These are phyloP conservation scores for Hypomyces rosellus DNA, from an alignment of 2,329 filamentous ascomycete species.

Conservation along the genomic window DNA sequence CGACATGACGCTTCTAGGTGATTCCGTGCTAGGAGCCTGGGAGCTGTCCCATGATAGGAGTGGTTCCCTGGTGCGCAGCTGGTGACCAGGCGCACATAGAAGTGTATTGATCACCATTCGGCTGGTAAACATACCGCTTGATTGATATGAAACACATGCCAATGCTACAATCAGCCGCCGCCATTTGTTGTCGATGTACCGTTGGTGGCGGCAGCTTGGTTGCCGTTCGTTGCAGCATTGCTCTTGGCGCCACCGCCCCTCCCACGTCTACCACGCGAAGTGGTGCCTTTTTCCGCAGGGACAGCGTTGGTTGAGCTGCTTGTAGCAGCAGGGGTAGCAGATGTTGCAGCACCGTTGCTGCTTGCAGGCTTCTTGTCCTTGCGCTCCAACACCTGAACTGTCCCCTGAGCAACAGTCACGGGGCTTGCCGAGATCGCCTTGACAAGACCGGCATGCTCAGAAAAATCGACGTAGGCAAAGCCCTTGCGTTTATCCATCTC, in stretches of 20 bases:
- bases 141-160: too few relatives aligned
- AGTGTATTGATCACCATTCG: too few relatives aligned
- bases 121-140: too few relatives aligned
- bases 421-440: constrained; percentile 79
- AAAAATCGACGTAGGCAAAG: constrained; percentile 89
- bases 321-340: constrained; percentile 16
- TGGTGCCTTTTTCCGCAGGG: constrained; percentile 23
- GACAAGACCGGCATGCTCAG: constrained; percentile 61
- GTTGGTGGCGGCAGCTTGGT: constrained; percentile 2
- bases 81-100: too few relatives aligned
- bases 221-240: constrained; percentile 4
- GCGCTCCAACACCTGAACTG: constrained; percentile 79
- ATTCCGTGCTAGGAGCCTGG: too few relatives aligned
- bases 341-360: constrained; percentile 8
- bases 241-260: constrained; percentile 23
- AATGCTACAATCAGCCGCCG: constrained; percentile 10
- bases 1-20: too few relatives aligned
- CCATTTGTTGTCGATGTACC: constrained; percentile 7
- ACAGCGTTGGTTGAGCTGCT: constrained; percentile 6
- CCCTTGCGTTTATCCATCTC: constrained; percentile 95
- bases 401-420: constrained; percentile 74
- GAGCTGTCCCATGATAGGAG: too few relatives aligned
- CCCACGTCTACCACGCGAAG: constrained; percentile 26
- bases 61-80: too few relatives aligned
- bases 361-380: constrained; percentile 51